Evolutionary conservation across 129 eudicot genomes (phyloP).

Genomic region (Flaveria linearis): DNA sequence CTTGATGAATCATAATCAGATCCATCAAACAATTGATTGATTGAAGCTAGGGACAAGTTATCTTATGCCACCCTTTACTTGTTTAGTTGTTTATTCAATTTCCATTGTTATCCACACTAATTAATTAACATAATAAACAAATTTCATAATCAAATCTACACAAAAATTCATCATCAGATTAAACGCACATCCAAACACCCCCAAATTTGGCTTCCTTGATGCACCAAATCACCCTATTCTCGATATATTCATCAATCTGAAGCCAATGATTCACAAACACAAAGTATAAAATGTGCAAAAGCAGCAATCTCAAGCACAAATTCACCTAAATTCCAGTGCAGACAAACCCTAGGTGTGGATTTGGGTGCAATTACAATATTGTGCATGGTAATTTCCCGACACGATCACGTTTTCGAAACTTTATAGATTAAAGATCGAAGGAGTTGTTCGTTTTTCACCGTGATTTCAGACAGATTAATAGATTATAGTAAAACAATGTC

Average conservation of each 20-base stretch:
- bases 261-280: conserved; percentile 26
- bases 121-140: no score
- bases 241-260: conserved; percentile 34
- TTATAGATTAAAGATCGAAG: neutral
- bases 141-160: neutral
- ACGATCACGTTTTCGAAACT: conserved; percentile 5
- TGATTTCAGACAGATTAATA: neutral
- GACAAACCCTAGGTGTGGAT: conserved; percentile 23
- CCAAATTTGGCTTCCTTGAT: neutral
- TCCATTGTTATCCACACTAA: no score
- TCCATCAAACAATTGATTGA: neutral
- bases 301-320: conserved; percentile 30
- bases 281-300: conserved; percentile 25
- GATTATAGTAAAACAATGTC: neutral
- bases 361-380: neutral
- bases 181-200: neutral
- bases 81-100: no score
- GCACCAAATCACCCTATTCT: neutral
- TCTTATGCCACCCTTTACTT: no score
- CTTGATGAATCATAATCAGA: no score
- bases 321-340: conserved; percentile 20
- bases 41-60: neutral
- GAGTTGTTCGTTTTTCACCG: neutral
- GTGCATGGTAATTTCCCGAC: conserved; percentile 24
- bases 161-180: neutral